Conservation (phyloP, 1,139 yeast species). For the Saccharomyces hybrid region DNA sequence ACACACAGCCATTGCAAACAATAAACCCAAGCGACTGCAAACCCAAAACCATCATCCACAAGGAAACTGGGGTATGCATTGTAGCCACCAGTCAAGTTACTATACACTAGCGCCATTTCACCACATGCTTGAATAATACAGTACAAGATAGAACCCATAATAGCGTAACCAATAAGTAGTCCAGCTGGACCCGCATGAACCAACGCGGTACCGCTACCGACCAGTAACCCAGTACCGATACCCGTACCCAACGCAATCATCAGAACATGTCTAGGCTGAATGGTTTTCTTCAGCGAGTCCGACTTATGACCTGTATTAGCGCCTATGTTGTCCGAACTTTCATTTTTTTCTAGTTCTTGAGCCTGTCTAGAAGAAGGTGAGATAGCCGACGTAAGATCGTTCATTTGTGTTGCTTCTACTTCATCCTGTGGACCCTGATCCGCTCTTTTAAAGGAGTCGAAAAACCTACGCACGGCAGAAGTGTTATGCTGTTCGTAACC, state of each 20-base stretch:
- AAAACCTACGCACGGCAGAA: conserved; percentile 13
- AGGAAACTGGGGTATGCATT: conserved; percentile 58
- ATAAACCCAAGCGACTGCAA: conserved; percentile 75
- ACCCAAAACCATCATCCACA: conserved; percentile 73
- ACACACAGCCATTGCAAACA: conserved; percentile 76
- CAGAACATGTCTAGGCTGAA: conserved; percentile 46
- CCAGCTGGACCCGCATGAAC: conserved; percentile 77
- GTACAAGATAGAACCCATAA: conserved; percentile 64
- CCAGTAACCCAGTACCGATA: conserved; percentile 71
- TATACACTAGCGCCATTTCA: conserved; percentile 71
- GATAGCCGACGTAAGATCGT: background rate
- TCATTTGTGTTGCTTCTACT: background rate
- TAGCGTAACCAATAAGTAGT: conserved; percentile 58
- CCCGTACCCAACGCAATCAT: conserved; percentile 82
- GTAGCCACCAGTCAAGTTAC: conserved; percentile 74
- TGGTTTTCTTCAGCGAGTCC: conserved; percentile 40
- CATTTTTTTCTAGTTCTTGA: background rate
- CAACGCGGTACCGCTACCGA: conserved; percentile 68
- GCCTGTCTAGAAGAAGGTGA: background rate
- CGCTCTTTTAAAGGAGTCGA: conserved; percentile 28
- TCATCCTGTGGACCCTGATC: conserved; percentile 5
- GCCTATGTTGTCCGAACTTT: background rate
- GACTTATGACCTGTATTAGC: conserved; percentile 8
- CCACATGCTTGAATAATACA: conserved; percentile 77
- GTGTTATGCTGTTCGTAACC: background rate